Evolutionary conservation across 2,329 filamentous ascomycete species (phyloP), one percentile per base, ranked within the genome.

Genomic region (Nannizziopsis arthrosporioides): DNA sequence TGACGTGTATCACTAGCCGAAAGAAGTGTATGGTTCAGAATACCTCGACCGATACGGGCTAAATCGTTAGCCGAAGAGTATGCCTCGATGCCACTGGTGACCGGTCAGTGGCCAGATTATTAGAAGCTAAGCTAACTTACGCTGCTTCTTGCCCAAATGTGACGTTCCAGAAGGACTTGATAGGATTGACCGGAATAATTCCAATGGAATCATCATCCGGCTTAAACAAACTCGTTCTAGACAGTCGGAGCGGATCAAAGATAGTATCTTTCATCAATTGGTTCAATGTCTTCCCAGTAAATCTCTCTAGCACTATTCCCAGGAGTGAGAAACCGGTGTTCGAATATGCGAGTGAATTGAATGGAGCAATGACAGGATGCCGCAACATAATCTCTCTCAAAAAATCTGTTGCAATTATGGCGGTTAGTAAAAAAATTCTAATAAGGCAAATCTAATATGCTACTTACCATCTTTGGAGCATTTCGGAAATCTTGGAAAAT

Each of bases 291-390:
- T 60, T 61, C 2, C 62, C 61, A 3, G 38, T 48, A 41, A 65
- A 63, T 9, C 55, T 53, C 51, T 69, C 66, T 0, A 69, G 53
- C 0, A 65, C 62, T 42, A 63, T 64, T 8, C 59, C 56, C 1
- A 70, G 57, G n/a, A 70, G 57, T 2, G 62, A 59, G 48, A 63
- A 70, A 2, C 61, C 65, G 12, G 65, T 55, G 37, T 69, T 66
- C 0, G 67, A 68, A 31, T 69, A 70, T 0, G 59, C 54, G 1
- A 67, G 65, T 0, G 66, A 67, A 2, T 56, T 58, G 12, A 59
- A 65, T 0, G 65, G 59, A 1, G 59, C 52, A 31, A 61, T 63
- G 0, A 62, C 60, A 0, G 65, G 64, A 5, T 65, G 55, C 1
- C 60, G 43, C n/a, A 47, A 54, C n/a, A 52, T 50, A 2, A 65